Conservation (phyloP, 768 basidiomycete genomes). For the Russula sp. region DNA sequence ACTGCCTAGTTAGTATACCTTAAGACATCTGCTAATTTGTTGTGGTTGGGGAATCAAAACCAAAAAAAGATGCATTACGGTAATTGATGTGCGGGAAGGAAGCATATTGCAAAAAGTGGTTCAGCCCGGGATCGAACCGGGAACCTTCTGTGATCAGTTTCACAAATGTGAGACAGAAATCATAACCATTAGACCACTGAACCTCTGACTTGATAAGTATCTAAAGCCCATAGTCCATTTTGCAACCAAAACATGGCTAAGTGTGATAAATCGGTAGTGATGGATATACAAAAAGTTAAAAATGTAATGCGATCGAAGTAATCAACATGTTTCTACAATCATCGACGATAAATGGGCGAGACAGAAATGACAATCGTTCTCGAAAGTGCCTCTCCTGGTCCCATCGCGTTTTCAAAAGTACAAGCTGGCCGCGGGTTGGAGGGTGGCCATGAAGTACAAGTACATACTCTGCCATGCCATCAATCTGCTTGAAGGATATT, state of each 20-base stretch:
- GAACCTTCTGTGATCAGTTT: slow-evolving; percentile 44
- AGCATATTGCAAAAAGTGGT: slow-evolving; percentile 33
- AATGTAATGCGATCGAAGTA: background rate
- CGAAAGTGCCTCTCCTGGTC: slow-evolving; percentile 5
- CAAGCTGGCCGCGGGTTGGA: slow-evolving; percentile 17
- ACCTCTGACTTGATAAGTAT: slow-evolving; percentile 21
- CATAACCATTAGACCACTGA: slow-evolving; percentile 50
- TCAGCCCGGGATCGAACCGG: slow-evolving; percentile 49
- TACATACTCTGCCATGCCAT: slow-evolving; percentile 11
- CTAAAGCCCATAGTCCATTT: background rate
- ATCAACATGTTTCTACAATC: background rate
- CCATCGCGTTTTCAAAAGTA: slow-evolving; percentile 13
- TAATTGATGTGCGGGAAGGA: no score
- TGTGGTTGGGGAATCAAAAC: no score
- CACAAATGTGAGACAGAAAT: slow-evolving; percentile 46
- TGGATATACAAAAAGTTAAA: background rate
- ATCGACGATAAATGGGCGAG: slow-evolving; percentile 10
- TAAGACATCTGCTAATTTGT: background rate
- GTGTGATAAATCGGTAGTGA: no score
- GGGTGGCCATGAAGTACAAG: slow-evolving; percentile 23
- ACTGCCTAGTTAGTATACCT: background rate
- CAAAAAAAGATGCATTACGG: no score
- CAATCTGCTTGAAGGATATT: slow-evolving; percentile 15
- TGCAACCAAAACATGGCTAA: background rate
- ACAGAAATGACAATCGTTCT: slow-evolving; percentile 5